These are phyloP conservation scores for Eucalyptus grandis DNA, from an alignment of 345 rosid species.

Conservation along the genomic window DNA sequence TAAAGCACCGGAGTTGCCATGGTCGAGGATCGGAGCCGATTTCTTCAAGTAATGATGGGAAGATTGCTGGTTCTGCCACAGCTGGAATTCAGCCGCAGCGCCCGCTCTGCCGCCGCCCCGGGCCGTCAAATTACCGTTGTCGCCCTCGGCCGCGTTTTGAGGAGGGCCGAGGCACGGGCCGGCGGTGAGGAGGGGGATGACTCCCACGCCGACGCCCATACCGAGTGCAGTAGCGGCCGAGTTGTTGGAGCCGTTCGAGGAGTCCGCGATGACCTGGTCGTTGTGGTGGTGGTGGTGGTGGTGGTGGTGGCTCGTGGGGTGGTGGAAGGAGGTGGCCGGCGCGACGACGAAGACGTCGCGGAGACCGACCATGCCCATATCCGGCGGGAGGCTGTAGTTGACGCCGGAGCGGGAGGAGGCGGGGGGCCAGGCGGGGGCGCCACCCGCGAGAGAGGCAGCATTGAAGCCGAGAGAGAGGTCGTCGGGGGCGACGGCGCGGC, in stretches of 20 bases:
- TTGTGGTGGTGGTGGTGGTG: conserved; percentile 21
- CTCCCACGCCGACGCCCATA: conserved; percentile 68
- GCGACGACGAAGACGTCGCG: conserved; percentile 74
- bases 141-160: conserved; percentile 7
- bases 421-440: conserved; percentile 16
- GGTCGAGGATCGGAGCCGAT: conserved; percentile 8
- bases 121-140: conserved; percentile 1
- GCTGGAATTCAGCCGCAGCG: conserved; percentile 37
- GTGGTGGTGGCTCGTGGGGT: conserved; percentile 17
- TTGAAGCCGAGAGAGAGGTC: conserved; percentile 97
- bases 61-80: conserved; percentile 44
- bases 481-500: conserved; percentile 53
- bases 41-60: conserved; percentile 27
- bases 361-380: conserved; percentile 79
- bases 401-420: conserved; percentile 21
- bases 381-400: conserved; percentile 52
- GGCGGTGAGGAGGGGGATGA: conserved; percentile 66
- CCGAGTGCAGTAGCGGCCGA: conserved; percentile 44
- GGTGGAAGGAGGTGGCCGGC: conserved; percentile 48
- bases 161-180: conserved; percentile 34
- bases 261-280: conserved; percentile 15
- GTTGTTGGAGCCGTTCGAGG: conserved; percentile 18
- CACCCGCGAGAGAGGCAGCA: conserved; percentile 61
- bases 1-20: conserved; percentile 12
- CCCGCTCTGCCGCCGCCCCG: conserved; percentile 14